Evolutionary conservation across 768 basidiomycete species (phyloP).

Genomic region (Tulasnella sp.): DNA sequence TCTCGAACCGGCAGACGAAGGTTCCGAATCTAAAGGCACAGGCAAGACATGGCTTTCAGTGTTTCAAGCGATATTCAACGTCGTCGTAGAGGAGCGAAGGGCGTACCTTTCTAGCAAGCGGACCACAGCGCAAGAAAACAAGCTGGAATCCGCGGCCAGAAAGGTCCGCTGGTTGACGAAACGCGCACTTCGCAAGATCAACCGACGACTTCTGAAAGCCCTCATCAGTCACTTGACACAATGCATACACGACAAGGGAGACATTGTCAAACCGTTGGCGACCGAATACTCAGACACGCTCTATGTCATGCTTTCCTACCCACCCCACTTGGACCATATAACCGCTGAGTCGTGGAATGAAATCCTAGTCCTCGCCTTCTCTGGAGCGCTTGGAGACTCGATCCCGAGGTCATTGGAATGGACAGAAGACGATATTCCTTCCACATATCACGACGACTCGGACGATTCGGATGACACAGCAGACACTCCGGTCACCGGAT

Average conservation of each 20-base stretch:
- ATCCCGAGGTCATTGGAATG: constrained; percentile 24
- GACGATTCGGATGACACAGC: constrained; percentile 19
- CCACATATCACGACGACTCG: constrained; percentile 19
- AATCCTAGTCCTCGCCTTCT: constrained; percentile 62
- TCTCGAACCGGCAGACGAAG: not conserved
- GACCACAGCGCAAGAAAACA: constrained; percentile 39
- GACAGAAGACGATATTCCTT: constrained; percentile 23
- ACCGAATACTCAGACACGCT: constrained; percentile 76
- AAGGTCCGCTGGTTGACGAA: constrained; percentile 66
- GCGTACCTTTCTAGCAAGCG: constrained; percentile 29
- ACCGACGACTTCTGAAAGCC: constrained; percentile 40
- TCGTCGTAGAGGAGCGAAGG: constrained; percentile 51
- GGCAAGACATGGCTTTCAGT: constrained; percentile 45
- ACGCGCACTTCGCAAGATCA: constrained; percentile 43
- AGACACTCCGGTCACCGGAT: constrained; percentile 23
- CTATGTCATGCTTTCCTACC: constrained; percentile 47
- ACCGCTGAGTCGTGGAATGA: constrained; percentile 52
- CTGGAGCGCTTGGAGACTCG: constrained; percentile 56
- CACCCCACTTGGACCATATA: constrained; percentile 70
- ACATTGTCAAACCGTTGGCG: constrained; percentile 52
- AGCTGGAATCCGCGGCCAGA: constrained; percentile 55
- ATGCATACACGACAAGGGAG: constrained; percentile 41
- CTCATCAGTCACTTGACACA: constrained; percentile 55
- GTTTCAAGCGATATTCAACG: constrained; percentile 60
- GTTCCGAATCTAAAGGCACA: not conserved